A percentile compares a stretch with the other conserved stretches of the same genome.
Evolutionary conservation across 345 rosid species (phyloP).

Genomic region (Alliaria petiolata): DNA sequence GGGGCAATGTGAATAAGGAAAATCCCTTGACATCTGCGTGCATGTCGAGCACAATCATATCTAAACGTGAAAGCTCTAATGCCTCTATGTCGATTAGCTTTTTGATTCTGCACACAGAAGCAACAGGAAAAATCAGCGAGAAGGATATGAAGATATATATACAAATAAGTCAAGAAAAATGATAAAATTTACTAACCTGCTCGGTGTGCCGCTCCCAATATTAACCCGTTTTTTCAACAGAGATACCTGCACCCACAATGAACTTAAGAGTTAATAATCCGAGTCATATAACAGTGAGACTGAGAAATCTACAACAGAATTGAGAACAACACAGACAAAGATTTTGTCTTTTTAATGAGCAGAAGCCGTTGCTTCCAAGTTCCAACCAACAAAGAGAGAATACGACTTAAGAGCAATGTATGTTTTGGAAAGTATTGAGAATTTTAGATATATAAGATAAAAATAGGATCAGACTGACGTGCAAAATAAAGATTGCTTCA

Average conservation of each 20-base stretch:
- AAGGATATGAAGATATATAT: not conserved
- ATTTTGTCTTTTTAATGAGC: no score
- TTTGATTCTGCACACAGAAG: constrained; percentile 48
- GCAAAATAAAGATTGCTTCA: constrained; percentile 36
- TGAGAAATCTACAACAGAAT: not conserved
- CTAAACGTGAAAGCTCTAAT: constrained; percentile 68
- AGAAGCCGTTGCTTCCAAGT: not conserved
- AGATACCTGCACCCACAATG: constrained; percentile 48
- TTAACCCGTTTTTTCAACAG: constrained; percentile 70
- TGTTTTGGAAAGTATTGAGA: no score
- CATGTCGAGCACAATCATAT: constrained; percentile 59
- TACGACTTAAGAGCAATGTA: no score
- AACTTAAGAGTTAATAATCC: not conserved
- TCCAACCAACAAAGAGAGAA: not conserved
- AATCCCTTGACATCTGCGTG: constrained; percentile 71
- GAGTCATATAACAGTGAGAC: not conserved
- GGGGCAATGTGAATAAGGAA: constrained; percentile 79
- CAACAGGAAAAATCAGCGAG: not conserved
- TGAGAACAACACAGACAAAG: not conserved
- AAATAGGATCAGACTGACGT: constrained; percentile 41
- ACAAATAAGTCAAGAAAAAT: not conserved
- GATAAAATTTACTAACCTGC: constrained; percentile 48
- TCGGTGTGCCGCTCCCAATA: constrained; percentile 87
- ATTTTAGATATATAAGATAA: no score
- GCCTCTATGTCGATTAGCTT: constrained; percentile 77